Evolutionary conservation across 2,329 filamentous ascomycete species (phyloP).

Genomic region (Colletotrichum neosansevieriae): DNA sequence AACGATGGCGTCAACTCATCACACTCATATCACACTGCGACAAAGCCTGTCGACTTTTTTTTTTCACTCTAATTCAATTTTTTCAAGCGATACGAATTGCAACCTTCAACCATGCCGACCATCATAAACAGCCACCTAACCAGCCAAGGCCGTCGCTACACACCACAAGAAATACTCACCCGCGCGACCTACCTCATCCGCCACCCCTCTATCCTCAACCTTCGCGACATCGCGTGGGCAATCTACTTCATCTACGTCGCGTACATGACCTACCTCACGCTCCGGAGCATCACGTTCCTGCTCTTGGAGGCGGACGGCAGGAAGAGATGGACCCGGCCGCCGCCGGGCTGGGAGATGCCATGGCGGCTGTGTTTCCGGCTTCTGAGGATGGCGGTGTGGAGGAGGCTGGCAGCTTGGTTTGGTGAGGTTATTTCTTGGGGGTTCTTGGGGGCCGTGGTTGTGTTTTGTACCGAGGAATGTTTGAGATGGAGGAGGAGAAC

Average conservation of each 20-base stretch:
- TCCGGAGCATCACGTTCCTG: constrained; percentile 15
- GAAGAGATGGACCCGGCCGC: constrained; percentile 2
- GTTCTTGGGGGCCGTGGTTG: background rate
- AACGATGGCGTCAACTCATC: no score
- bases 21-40: no score
- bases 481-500: background rate
- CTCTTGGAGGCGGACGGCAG: background rate
- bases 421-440: constrained; percentile 24
- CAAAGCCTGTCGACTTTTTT: no score
- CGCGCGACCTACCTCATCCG: background rate
- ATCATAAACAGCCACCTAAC: constrained; percentile 19
- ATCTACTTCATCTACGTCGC: constrained; percentile 18
- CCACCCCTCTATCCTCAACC: constrained; percentile 1
- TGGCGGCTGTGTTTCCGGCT: constrained; percentile 6
- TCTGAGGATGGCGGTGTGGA: background rate
- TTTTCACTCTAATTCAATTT: background rate
- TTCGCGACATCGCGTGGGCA: constrained; percentile 4
- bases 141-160: background rate
- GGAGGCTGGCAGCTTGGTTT: background rate
- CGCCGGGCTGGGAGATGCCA: constrained; percentile 17
- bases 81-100: background rate
- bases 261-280: constrained; percentile 9
- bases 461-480: background rate
- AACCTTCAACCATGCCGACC: background rate
- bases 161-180: background rate